Evolutionary conservation across 805 yeast species (phyloP), one percentile per base, ranked within the genome.

Genomic region (Cyberlindnera mrakii): DNA sequence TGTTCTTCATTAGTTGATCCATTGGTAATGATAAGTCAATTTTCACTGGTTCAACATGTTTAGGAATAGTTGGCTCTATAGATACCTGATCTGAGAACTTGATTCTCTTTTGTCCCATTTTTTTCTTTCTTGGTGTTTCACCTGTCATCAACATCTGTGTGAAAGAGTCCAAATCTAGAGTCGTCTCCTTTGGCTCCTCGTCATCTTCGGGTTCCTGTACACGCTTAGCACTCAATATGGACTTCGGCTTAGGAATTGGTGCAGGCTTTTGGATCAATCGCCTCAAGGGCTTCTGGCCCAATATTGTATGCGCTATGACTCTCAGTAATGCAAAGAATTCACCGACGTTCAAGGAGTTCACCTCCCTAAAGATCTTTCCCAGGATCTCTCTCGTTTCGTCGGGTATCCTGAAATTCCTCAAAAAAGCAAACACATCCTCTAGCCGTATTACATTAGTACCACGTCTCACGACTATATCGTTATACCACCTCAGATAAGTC

Each of bases 401-500:
- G 2, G 79, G 56, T 13, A 91, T 65, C 43, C 78, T 80, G 67
- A 91, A 91, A 60, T 91, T 90, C 53, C 73, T 71, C 45, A 93
- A 68, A 59, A 91, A 91, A 37, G 68, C 67, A 62, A 85, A 80
- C n/a, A 87, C 85, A 59, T 93, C 98, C 10, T 71, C 74, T 48
- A 91, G 66, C 4, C 80, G 71, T 7, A 91, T 79, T 29, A 85
- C 65, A 47, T 81, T 72, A 35, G 80, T 73, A 32, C 80, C 80
- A 49, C 84, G 83, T 41, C 90, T 75, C 36, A 85, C 72, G 31
- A 85, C 74, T 29, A 91, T 78, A 56, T 87, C 90, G 51, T 88
- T 83, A 62, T 90, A 91, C 99, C 99, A 91, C 51, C 96, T 71
- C 52, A 91, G 76, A 62, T 91, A 91, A 1, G 96, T 85, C 54